Conservation (phyloP, 345 rosid genomes). For the Gossypium ekmanianum region DNA sequence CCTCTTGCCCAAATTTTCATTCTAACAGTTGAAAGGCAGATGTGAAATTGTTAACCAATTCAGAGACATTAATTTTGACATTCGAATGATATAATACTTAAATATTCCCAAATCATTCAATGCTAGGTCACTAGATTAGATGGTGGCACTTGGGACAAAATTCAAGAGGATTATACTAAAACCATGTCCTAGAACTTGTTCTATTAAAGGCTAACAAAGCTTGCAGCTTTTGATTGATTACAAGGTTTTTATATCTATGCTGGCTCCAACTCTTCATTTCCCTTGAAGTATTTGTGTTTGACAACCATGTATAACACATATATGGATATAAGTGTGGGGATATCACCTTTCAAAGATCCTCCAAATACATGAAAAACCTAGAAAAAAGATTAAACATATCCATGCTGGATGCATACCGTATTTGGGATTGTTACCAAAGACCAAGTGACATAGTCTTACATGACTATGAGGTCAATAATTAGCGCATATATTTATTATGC, state of each 20-base stretch:
- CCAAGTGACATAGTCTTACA: background rate
- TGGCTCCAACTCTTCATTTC: background rate
- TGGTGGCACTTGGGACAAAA: background rate
- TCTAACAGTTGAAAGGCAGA: slow-evolving; percentile 32
- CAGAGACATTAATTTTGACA: background rate
- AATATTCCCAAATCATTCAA: background rate
- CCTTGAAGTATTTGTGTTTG: background rate
- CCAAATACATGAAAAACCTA: background rate
- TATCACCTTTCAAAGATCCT: background rate
- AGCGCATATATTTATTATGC: background rate
- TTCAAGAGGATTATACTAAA: background rate
- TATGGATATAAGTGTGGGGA: background rate
- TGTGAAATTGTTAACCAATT: background rate
- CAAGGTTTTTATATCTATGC: background rate
- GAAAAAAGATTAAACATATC: background rate
- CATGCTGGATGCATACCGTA: background rate
- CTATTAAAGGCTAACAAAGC: background rate
- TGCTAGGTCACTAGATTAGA: background rate
- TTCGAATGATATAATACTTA: background rate
- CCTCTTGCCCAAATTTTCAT: slow-evolving; percentile 85
- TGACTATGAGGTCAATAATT: background rate
- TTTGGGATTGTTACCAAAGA: background rate
- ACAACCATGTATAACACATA: background rate
- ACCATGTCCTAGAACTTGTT: background rate
- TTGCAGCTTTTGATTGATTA: background rate